phyloP scores from a whole-genome alignment of 2,329 filamentous ascomycete species.

The Xylaria sp. region DNA sequence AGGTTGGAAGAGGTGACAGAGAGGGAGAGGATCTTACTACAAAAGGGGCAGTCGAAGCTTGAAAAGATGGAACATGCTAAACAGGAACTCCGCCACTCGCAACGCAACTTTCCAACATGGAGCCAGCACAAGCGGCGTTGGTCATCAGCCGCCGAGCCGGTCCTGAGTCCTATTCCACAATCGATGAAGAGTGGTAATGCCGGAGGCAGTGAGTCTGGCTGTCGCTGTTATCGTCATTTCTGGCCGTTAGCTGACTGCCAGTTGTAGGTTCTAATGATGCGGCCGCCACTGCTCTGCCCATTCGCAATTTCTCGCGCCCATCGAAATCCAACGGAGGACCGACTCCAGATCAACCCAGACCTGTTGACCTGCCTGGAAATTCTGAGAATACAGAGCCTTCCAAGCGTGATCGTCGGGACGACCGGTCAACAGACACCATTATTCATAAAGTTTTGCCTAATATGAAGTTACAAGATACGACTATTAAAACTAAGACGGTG shows the following conservation, averaged over 20 bases:
- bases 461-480: constrained; percentile 8
- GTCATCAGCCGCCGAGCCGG: constrained; percentile 63
- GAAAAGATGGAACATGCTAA: constrained; percentile 58
- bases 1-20: constrained; percentile 54
- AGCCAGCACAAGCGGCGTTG: constrained; percentile 59
- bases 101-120: constrained; percentile 56
- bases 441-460: constrained; percentile 42
- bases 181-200: constrained; percentile 49
- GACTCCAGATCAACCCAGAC: constrained; percentile 18
- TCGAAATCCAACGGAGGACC: constrained; percentile 27
- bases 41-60: constrained; percentile 54
- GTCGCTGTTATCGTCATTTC: not conserved
- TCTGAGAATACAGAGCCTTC: constrained; percentile 33
- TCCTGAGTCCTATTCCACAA: constrained; percentile 61
- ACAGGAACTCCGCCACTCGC: constrained; percentile 49
- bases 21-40: constrained; percentile 55
- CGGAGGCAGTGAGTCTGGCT: constrained; percentile 39
- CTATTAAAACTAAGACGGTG: constrained; percentile 11
- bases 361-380: constrained; percentile 5
- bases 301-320: constrained; percentile 42
- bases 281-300: constrained; percentile 12
- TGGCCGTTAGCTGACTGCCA: constrained; percentile 15
- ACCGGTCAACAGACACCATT: constrained; percentile 47
- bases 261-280: constrained; percentile 35
- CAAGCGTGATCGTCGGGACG: constrained; percentile 20